Percentiles rank a stretch among this genome's conserved stretches.
These are phyloP conservation scores for Exophiala phaeomuriformis DNA, from an alignment of 2,329 filamentous ascomycete genomes.

Conservation along the genomic window DNA sequence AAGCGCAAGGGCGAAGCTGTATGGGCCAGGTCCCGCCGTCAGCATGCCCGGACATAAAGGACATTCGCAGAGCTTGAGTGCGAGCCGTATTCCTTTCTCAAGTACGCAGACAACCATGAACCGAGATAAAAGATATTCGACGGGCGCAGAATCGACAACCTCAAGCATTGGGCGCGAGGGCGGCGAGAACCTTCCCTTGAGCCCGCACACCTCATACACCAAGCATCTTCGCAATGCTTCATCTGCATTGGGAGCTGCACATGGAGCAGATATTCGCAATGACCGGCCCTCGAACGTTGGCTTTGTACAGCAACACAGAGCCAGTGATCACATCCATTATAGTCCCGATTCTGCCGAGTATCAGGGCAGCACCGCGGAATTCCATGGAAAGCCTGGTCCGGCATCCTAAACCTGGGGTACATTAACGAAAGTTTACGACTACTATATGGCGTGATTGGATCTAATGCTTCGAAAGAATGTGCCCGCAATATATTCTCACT, in stretches of 20 bases:
- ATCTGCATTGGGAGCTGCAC: constrained; percentile 29
- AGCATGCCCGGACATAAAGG: constrained; percentile 3
- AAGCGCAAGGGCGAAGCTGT: constrained; percentile 10
- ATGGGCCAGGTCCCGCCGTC: constrained; percentile 8
- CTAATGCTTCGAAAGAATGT: too few species aligned
- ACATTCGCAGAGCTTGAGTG: constrained; percentile 20
- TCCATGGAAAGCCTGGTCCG: constrained; percentile 12
- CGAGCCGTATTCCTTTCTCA: constrained; percentile 39
- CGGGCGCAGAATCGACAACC: constrained; percentile 30
- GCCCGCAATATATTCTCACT: too few species aligned
- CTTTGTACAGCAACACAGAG: constrained; percentile 44
- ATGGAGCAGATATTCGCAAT: constrained; percentile 32
- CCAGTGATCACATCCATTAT: constrained; percentile 43
- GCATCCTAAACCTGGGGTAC: background rate
- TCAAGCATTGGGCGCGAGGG: constrained; percentile 32
- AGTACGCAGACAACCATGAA: constrained; percentile 12
- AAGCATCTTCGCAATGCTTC: constrained; percentile 29
- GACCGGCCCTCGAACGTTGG: constrained; percentile 45
- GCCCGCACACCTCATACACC: constrained; percentile 18
- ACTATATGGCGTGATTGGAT: background rate
- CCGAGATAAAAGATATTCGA: constrained; percentile 19
- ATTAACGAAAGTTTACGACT: constrained; percentile 2
- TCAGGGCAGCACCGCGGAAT: constrained; percentile 23
- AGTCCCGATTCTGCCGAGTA: constrained; percentile 30
- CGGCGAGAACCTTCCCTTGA: constrained; percentile 24